Evolutionary conservation across 148 eudicot species (phyloP).

Genomic region (Amaranthus hypochondriacus): DNA sequence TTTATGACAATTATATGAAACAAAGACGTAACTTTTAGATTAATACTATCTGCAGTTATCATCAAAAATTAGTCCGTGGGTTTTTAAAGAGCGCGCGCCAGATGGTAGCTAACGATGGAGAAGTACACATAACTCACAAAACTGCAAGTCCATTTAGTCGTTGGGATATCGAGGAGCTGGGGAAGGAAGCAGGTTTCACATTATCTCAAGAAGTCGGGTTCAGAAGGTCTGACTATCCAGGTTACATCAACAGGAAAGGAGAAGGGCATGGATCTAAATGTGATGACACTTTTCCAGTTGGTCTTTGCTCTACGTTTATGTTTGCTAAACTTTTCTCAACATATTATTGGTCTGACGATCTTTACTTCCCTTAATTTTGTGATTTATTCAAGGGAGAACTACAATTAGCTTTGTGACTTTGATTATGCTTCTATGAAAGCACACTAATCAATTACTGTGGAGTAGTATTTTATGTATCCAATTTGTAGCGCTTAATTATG

Average conservation of each 20-base stretch:
- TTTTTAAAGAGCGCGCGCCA: constrained; percentile 27
- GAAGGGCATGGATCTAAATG: constrained; percentile 11
- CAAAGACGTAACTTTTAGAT: too few relatives aligned
- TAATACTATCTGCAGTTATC: background rate
- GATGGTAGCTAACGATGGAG: constrained; percentile 18
- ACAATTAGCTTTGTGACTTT: too few relatives aligned
- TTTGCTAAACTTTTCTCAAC: constrained; percentile 3
- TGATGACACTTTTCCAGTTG: constrained; percentile 21
- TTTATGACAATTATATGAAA: too few relatives aligned
- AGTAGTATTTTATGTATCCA: too few relatives aligned
- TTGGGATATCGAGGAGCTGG: constrained; percentile 30
- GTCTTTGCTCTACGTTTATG: constrained; percentile 26
- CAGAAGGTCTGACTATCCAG: constrained; percentile 23
- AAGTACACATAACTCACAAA: constrained; percentile 41
- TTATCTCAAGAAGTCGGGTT: constrained; percentile 16
- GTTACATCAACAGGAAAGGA: constrained; percentile 28
- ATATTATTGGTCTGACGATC: too few relatives aligned
- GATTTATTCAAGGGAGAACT: too few relatives aligned
- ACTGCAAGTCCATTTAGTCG: constrained; percentile 25
- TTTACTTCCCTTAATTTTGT: too few relatives aligned
- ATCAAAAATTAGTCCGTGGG: constrained; percentile 22
- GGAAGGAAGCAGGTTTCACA: constrained; percentile 15
- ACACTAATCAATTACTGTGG: too few relatives aligned
- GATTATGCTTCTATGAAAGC: too few relatives aligned
- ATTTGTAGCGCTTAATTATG: too few relatives aligned